A percentile compares a stretch with the other conserved stretches of the same genome.
Evolutionary conservation across 371 early-diverging fungal species (phyloP).

Genomic region (Neoconidiobolus thromboides): DNA sequence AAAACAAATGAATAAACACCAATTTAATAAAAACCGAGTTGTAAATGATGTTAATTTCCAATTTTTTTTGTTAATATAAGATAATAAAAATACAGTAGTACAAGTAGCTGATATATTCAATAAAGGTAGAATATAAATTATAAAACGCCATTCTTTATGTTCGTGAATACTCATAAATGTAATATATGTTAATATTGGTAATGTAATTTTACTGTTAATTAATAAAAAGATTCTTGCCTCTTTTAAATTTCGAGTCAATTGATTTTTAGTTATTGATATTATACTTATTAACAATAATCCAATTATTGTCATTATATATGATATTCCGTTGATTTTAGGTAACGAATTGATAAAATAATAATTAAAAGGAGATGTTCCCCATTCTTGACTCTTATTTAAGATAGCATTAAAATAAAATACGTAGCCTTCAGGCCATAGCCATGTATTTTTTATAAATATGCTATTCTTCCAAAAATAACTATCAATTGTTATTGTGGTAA

Average conservation of each 20-base stretch:
- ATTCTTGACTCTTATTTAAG: constrained; percentile 50
- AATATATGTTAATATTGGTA: constrained; percentile 35
- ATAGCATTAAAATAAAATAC: constrained; percentile 78
- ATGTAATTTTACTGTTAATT: constrained; percentile 13
- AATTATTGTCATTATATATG: constrained; percentile 37
- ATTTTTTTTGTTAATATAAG: neutral
- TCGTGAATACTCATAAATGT: constrained; percentile 47
- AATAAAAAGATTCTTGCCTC: no score
- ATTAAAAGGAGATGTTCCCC: constrained; percentile 65
- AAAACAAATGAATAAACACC: neutral
- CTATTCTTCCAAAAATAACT: constrained; percentile 1
- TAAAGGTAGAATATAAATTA: constrained; percentile 71
- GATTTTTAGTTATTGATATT: neutral
- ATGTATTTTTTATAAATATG: constrained; percentile 3
- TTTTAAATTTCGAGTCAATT: no score
- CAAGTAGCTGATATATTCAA: constrained; percentile 56
- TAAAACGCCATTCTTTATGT: constrained; percentile 96
- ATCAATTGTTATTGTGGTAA: constrained; percentile 1
- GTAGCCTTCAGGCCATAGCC: constrained; percentile 69
- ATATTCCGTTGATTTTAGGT: constrained; percentile 50
- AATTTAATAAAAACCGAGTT: neutral
- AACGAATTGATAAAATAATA: constrained; percentile 48
- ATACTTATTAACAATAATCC: constrained; percentile 8
- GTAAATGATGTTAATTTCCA: neutral
- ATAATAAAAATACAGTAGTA: neutral